phyloP scores from a whole-genome alignment of 2,329 filamentous ascomycete species.

The Colletotrichum musae region DNA sequence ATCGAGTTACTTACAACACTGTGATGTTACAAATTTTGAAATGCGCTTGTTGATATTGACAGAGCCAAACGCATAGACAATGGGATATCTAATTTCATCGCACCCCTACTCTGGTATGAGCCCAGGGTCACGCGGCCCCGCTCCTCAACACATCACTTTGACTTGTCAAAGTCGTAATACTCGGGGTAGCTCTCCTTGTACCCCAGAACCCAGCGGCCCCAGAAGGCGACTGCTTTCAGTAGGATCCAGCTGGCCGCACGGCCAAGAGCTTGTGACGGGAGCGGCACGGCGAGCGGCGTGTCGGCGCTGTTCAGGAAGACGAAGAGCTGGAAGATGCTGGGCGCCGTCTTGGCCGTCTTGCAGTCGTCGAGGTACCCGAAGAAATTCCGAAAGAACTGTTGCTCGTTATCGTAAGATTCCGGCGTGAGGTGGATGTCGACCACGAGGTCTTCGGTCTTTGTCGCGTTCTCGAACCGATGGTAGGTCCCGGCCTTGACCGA shows the following conservation, averaged over 20 bases:
- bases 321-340: conserved; percentile 45
- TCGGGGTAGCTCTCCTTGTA: conserved; percentile 39
- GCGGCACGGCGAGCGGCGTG: conserved; percentile 43
- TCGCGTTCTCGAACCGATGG: conserved; percentile 46
- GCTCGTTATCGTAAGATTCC: conserved; percentile 43
- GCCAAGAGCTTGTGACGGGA: conserved; percentile 38
- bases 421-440: conserved; percentile 44
- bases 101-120: no score
- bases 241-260: conserved; percentile 35
- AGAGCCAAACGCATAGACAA: no score
- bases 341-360: conserved; percentile 33
- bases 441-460: conserved; percentile 40
- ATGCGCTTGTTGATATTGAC: no score
- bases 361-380: conserved; percentile 47
- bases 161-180: conserved; percentile 40
- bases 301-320: conserved; percentile 45
- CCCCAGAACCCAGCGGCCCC: conserved; percentile 39
- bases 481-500: conserved; percentile 38
- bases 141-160: conserved; percentile 2
- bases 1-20: no score
- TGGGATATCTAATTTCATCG: no score
- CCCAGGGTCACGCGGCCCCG: no score
- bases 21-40: no score
- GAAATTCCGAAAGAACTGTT: conserved; percentile 47
- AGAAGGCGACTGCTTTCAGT: conserved; percentile 18